These are phyloP conservation scores for Sungouiella blattae DNA, from an alignment of 805 yeast species.

Conservation along the genomic window DNA sequence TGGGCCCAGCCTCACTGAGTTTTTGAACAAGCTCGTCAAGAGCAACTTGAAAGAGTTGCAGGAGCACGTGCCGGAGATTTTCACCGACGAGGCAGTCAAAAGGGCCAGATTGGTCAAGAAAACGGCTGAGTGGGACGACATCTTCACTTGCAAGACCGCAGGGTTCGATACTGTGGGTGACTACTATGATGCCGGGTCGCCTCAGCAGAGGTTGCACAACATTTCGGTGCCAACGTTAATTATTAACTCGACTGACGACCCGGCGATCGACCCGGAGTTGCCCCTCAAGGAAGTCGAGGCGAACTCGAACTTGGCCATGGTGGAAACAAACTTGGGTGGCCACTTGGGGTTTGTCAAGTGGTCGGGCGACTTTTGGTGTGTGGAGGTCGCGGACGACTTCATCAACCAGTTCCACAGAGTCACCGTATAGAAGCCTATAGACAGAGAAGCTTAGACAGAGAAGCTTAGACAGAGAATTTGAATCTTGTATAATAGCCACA, in stretches of 20 bases:
- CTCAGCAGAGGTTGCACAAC: constrained; percentile 46
- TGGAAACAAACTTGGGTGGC: constrained; percentile 69
- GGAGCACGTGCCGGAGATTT: constrained; percentile 24
- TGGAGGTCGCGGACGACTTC: constrained; percentile 34
- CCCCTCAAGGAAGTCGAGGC: constrained; percentile 48
- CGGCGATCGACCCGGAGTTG: constrained; percentile 56
- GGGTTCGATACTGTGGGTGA: constrained; percentile 63
- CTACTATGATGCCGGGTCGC: constrained; percentile 63
- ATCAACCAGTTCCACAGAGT: constrained; percentile 20
- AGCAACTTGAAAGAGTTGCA: constrained; percentile 33
- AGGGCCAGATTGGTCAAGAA: constrained; percentile 40
- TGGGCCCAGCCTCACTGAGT: constrained; percentile 30
- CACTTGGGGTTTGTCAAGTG: constrained; percentile 76
- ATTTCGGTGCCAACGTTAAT: constrained; percentile 63
- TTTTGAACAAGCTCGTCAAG: constrained; percentile 29
- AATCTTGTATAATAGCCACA: too few relatives aligned
- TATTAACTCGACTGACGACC: constrained; percentile 71
- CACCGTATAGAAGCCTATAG: neutral
- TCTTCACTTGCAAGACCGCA: constrained; percentile 60
- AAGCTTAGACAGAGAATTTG: too few relatives aligned
- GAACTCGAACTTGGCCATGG: constrained; percentile 59
- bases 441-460: too few relatives aligned
- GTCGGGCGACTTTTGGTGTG: constrained; percentile 62
- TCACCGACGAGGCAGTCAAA: constrained; percentile 38
- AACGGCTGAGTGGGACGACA: constrained; percentile 59